Evolutionary conservation across 306 rosid genomes (phyloP).

Genomic region (Begonia loranthoides): DNA sequence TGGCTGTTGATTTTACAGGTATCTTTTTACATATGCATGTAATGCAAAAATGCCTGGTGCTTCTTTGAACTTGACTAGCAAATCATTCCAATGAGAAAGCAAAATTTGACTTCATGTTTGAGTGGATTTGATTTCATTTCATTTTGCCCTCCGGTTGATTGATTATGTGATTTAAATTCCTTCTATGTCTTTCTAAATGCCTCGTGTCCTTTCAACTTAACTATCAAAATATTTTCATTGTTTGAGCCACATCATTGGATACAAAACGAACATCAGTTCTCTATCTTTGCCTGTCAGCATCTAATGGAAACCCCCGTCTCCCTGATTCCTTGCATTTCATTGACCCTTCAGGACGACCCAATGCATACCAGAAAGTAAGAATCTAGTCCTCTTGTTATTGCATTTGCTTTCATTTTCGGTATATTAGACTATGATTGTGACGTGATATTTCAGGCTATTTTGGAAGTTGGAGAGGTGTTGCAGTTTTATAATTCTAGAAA

Average conservation of each 20-base stretch:
- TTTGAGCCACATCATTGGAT: background rate
- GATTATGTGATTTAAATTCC: no score
- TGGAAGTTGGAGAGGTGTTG: slow-evolving; percentile 86
- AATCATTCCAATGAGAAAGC: background rate
- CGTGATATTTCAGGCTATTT: slow-evolving; percentile 54
- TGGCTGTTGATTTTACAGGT: slow-evolving; percentile 96
- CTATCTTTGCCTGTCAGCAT: slow-evolving; percentile 51
- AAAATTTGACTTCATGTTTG: background rate
- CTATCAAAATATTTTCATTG: no score
- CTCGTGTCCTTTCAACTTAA: no score
- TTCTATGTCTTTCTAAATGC: no score
- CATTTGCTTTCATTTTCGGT: background rate
- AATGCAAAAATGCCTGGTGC: background rate
- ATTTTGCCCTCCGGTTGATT: no score
- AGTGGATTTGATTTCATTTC: no score
- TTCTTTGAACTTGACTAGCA: background rate
- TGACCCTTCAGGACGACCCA: slow-evolving; percentile 89
- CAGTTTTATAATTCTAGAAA: slow-evolving; percentile 90
- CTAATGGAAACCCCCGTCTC: slow-evolving; percentile 97
- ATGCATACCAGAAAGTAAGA: slow-evolving; percentile 95
- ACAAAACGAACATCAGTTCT: background rate
- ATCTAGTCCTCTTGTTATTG: background rate
- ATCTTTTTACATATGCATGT: background rate
- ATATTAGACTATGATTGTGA: slow-evolving; percentile 8
- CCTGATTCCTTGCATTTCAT: slow-evolving; percentile 99